phyloP scores from a whole-genome alignment of 164 flowering plant genomes.

The Magnolia changhungtana region DNA sequence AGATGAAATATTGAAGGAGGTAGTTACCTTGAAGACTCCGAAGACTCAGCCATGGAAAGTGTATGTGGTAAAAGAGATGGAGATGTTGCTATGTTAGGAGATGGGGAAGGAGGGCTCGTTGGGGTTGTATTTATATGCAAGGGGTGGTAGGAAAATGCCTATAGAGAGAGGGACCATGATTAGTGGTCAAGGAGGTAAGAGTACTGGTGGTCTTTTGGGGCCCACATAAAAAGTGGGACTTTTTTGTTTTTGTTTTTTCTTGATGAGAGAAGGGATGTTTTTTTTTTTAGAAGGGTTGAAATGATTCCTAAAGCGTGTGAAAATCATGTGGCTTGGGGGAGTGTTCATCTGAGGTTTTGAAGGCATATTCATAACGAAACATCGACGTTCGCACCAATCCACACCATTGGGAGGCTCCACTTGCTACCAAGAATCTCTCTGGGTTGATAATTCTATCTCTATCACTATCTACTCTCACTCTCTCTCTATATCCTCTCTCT shows the following conservation, averaged over 20 bases:
- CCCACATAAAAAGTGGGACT: neutral
- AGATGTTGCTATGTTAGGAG: neutral
- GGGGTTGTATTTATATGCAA: conserved; percentile 5
- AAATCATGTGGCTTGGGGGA: neutral
- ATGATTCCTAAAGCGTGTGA: conserved; percentile 3
- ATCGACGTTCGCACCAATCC: conserved; percentile 13
- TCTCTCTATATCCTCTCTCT: neutral
- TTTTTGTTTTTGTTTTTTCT: neutral
- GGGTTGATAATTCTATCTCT: neutral
- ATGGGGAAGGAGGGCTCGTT: neutral
- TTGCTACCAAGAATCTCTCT: conserved; percentile 6
- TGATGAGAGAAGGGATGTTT: neutral
- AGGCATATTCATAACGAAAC: neutral
- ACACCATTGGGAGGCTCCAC: neutral
- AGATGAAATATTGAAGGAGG: neutral
- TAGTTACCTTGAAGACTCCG: conserved; percentile 30
- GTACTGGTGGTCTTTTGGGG: neutral
- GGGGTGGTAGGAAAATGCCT: neutral
- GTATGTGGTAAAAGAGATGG: neutral
- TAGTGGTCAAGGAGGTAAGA: neutral
- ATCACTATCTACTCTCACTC: neutral
- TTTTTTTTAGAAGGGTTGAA: neutral
- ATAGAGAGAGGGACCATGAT: neutral
- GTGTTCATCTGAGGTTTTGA: neutral
- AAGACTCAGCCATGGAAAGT: conserved; percentile 25